Conservation (phyloP, 371 early-diverging fungal genomes). For the Basidiobolus meristosporus region DNA sequence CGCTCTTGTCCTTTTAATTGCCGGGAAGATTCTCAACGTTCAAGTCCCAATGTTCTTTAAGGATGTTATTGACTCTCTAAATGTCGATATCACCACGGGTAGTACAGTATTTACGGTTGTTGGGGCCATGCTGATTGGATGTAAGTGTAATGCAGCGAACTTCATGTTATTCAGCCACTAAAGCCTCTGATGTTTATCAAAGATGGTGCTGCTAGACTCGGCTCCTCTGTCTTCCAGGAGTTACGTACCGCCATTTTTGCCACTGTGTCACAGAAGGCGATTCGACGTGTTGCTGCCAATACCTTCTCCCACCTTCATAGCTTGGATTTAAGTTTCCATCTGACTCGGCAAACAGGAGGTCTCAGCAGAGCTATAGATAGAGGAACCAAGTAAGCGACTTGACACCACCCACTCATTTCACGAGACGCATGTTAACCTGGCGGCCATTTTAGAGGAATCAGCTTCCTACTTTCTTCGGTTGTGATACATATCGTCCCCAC, state of each 20-base stretch:
- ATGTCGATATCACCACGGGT: slow-evolving; percentile 22
- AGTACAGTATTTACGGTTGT: slow-evolving; percentile 50
- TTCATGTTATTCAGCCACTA: not conserved
- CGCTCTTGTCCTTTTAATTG: slow-evolving; percentile 58
- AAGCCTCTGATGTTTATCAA: not conserved
- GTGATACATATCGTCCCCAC: slow-evolving; percentile 90
- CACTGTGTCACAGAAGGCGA: slow-evolving; percentile 84
- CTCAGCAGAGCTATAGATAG: slow-evolving; percentile 89
- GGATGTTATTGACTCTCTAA: slow-evolving; percentile 57
- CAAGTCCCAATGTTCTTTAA: slow-evolving; percentile 92
- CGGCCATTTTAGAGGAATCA: slow-evolving; percentile 51
- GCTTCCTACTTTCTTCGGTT: slow-evolving; percentile 74
- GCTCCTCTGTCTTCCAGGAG: slow-evolving; percentile 69
- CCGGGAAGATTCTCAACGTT: slow-evolving; percentile 77
- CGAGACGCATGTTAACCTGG: slow-evolving; percentile 1
- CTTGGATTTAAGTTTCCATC: slow-evolving; percentile 75
- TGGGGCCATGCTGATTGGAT: slow-evolving; percentile 78
- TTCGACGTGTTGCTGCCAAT: slow-evolving; percentile 65
- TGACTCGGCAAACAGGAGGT: slow-evolving; percentile 85
- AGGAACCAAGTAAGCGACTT: slow-evolving; percentile 67
- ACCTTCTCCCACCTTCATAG: slow-evolving; percentile 76
- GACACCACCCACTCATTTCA: too few species aligned
- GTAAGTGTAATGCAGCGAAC: slow-evolving; percentile 13
- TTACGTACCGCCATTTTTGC: slow-evolving; percentile 88
- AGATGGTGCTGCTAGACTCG: slow-evolving; percentile 80